Percentiles rank a stretch among this genome's conserved stretches.
phyloP scores from a whole-genome alignment of 768 basidiomycete genomes.

The Pleurotus giganteus region DNA sequence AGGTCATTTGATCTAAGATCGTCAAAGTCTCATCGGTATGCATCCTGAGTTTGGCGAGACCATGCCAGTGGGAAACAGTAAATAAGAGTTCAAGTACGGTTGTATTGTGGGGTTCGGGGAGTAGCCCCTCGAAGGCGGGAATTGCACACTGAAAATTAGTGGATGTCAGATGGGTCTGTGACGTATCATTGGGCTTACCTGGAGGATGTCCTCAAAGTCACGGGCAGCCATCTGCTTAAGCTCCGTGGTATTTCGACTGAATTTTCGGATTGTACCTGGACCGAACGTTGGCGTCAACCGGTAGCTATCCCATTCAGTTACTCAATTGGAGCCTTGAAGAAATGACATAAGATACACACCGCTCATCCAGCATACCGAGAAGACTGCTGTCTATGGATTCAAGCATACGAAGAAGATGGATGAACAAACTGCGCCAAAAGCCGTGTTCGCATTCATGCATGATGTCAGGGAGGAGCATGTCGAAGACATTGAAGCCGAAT shows the following conservation, averaged over 20 bases:
- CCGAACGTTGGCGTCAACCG: conserved; percentile 33
- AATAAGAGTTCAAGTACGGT: not conserved
- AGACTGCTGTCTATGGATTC: conserved; percentile 14
- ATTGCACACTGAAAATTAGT: conserved; percentile 20
- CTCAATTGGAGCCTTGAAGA: conserved; percentile 14
- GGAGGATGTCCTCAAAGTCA: conserved; percentile 42
- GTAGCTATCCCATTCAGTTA: conserved; percentile 21
- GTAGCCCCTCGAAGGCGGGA: conserved; percentile 1
- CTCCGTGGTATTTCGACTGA: conserved; percentile 29
- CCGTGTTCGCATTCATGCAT: conserved; percentile 42
- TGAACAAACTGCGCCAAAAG: conserved; percentile 32
- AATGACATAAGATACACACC: no score
- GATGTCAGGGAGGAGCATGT: conserved; percentile 30
- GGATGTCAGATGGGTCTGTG: not conserved
- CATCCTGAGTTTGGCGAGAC: conserved; percentile 33
- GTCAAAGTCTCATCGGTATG: conserved; percentile 22
- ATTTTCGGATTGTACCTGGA: conserved; percentile 30
- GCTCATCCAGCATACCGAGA: no score
- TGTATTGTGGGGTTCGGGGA: conserved; percentile 5
- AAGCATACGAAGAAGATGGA: conserved; percentile 33
- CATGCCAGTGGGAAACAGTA: no score
- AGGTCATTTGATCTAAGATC: not conserved
- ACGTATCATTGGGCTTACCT: conserved; percentile 23
- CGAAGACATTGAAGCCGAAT: conserved; percentile 22
- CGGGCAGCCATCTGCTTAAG: conserved; percentile 34